These are phyloP conservation scores for Lentinula novae-zelandiae DNA, from an alignment of 1,284 basidiomycete genomes.

Conservation along the genomic window DNA sequence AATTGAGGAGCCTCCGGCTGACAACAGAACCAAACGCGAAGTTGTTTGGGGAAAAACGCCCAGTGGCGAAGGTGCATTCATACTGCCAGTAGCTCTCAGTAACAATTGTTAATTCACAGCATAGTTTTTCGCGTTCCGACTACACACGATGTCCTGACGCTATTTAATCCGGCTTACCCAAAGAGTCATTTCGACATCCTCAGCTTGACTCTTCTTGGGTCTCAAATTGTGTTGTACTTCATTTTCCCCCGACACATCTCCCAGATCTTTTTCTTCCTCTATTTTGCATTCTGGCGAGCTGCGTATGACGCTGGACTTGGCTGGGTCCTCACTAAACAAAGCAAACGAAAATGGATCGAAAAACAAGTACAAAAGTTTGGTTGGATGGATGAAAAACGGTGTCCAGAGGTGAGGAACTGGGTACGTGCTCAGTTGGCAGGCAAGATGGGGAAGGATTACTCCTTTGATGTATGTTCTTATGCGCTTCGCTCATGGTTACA, in stretches of 20 bases:
- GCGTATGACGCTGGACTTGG: constrained; percentile 94
- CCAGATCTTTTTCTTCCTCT: constrained; percentile 72
- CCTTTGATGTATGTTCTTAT: constrained; percentile 75
- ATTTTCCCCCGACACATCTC: constrained; percentile 53
- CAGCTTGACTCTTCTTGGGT: constrained; percentile 74
- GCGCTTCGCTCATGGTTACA: constrained; percentile 22
- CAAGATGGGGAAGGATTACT: constrained; percentile 95
- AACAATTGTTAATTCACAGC: neutral
- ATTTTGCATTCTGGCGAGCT: constrained; percentile 91
- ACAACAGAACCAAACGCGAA: constrained; percentile 30
- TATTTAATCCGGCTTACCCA: constrained; percentile 85
- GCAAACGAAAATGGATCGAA: constrained; percentile 92
- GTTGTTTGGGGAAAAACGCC: constrained; percentile 89
- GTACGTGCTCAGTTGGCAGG: constrained; percentile 82
- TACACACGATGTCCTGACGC: constrained; percentile 91
- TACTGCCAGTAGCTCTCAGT: neutral
- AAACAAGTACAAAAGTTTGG: constrained; percentile 74
- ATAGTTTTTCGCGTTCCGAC: constrained; percentile 92
- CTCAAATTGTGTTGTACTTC: constrained; percentile 80
- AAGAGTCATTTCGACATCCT: constrained; percentile 92
- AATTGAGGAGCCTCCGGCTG: neutral
- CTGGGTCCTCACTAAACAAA: constrained; percentile 91
- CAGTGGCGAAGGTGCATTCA: constrained; percentile 64
- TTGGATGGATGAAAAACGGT: constrained; percentile 79
- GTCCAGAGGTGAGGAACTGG: constrained; percentile 72